Base-by-base conservation (phyloP, 2,329 filamentous ascomycete genomes). In the Reticulascus tulasneorum region DNA sequence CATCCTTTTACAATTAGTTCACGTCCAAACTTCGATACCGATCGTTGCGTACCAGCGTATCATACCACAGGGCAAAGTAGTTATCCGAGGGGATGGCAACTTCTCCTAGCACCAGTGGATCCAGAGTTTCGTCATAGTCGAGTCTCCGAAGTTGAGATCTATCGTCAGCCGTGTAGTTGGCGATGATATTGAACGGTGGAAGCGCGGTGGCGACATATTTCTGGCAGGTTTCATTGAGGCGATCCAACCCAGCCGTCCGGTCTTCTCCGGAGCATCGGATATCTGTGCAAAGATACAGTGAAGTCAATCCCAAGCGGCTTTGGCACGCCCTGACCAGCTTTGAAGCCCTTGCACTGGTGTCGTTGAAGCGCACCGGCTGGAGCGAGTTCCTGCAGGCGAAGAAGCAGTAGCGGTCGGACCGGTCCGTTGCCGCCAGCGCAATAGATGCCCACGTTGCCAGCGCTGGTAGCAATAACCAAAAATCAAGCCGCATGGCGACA, bases 221-320 rank as follows among this genome's bases (percentile, higher is more conserved):
- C 10, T 38, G 33, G 42, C 66, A 70, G 6, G 59, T 66, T 16
- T 51, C 37, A 36, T 66, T 64, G 31, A 64, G 42, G 8, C 38
- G 38, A 3, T 16, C 28, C 10, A 64, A 29, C 0, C 54, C 58
- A 0, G 24, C 44, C 2, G 42, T 40, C 8, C 50, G 41, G 4
- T 54, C 51, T 1, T 43, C 48, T 4, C 42, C 40, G 20, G 45
- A 44, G 41, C 66, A 69, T 46, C 63, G 59, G 4, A 56, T 44
- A 5, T 51, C 43, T 9, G 62, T 28, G 23, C 67, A 71, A 0
- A 69, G 38, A 12, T 60, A 66, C 8, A 65, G 43, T 3, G 63
- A 66, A 13, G 40, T 35, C 13, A 51, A 38, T 11, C 23, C 44
- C 19, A 54, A 43, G 1, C 37, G 44, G 21, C 59, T 64, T 20